These are phyloP conservation scores for Gleditsia sinensis DNA, from an alignment of 306 rosid genomes.

Conservation along the genomic window DNA sequence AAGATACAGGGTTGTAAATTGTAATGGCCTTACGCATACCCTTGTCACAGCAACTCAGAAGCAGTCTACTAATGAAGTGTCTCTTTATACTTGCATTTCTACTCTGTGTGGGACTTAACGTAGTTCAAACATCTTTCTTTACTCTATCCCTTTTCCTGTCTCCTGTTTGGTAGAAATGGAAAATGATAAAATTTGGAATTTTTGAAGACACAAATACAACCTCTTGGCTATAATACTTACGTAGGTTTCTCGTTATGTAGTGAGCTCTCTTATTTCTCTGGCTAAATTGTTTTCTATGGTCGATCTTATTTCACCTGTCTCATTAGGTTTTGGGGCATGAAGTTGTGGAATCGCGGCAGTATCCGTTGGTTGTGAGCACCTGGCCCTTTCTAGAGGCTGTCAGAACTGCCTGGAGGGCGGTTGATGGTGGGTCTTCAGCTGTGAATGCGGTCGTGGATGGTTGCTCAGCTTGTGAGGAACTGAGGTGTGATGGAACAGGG, in stretches of 20 bases:
- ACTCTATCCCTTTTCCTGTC: not conserved
- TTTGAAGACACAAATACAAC: not conserved
- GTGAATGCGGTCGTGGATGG: constrained; percentile 91
- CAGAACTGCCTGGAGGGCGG: constrained; percentile 79
- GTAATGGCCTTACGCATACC: not conserved
- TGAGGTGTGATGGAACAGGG: constrained; percentile 94
- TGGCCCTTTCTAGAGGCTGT: constrained; percentile 98
- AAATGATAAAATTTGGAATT: not conserved
- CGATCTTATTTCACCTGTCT: not conserved
- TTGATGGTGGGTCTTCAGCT: constrained; percentile 71
- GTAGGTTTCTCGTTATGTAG: not conserved
- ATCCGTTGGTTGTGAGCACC: constrained; percentile 86
- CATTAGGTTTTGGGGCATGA: constrained; percentile 54
- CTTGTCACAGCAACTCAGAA: not conserved
- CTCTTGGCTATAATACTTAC: not conserved
- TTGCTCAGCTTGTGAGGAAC: constrained; percentile 86
- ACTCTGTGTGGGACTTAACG: constrained; percentile 38
- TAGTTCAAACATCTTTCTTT: not conserved
- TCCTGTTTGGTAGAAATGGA: not conserved
- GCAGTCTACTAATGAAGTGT: constrained; percentile 3
- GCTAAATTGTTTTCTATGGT: not conserved
- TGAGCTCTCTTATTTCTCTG: not conserved
- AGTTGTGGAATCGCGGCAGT: constrained; percentile 41
- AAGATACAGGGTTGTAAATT: too few species aligned
- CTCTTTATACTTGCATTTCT: constrained; percentile 34